Conservation (phyloP, 345 rosid genomes). For the Excoecaria agallocha region DNA sequence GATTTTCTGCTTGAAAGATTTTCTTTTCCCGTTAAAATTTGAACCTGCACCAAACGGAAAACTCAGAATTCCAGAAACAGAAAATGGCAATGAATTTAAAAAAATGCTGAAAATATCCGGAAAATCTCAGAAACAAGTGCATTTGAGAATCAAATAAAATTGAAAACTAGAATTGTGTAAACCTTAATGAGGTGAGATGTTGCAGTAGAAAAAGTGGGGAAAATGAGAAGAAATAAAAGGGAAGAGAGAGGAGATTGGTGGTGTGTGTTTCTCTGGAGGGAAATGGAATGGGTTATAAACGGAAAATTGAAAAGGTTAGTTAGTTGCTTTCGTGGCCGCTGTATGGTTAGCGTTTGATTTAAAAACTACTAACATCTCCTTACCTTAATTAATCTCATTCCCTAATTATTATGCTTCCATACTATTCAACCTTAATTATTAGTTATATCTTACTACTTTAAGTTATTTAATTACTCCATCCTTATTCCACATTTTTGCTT, state of each 20-base stretch:
- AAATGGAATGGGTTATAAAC: neutral
- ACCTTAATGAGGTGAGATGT: neutral
- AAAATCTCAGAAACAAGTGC: neutral
- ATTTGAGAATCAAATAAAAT: neutral
- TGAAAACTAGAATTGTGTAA: neutral
- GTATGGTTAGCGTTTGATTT: constrained; percentile 29
- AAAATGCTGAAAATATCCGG: neutral
- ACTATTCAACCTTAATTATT: constrained; percentile 18
- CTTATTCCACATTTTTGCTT: too few relatives aligned
- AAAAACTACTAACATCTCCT: constrained; percentile 24
- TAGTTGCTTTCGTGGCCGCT: constrained; percentile 22
- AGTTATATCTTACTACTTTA: neutral
- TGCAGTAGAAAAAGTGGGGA: too few relatives aligned
- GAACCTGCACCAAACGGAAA: neutral
- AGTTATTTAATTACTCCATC: neutral
- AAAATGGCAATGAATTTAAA: neutral
- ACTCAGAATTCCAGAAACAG: neutral
- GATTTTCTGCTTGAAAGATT: neutral
- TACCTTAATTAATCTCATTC: neutral
- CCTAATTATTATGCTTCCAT: constrained; percentile 12
- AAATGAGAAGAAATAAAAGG: neutral
- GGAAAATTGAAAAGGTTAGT: constrained; percentile 2
- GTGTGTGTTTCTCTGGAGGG: neutral
- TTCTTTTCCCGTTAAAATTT: neutral
- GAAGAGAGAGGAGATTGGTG: neutral